Base-by-base conservation (phyloP, 257 asterid species). In the Solanum sejunctum region DNA sequence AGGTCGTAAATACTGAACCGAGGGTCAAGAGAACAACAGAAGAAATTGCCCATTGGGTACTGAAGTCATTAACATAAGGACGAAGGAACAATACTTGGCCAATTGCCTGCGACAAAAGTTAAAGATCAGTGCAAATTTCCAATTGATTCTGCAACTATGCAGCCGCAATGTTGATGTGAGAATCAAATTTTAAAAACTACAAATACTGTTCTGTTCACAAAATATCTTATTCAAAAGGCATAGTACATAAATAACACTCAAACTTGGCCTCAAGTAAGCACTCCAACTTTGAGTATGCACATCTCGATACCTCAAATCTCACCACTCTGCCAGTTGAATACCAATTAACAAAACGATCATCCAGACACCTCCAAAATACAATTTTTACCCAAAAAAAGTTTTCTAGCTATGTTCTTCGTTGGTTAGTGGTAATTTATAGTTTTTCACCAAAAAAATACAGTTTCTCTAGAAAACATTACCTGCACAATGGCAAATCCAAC, bases 401-500 rank as follows among this genome's bases (percentile, higher is more conserved):
- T 36, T 36, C 41, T 36, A 36, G 41, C 41, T 36, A 36, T 36
- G 41, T 36, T 36, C 41, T 36, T 36, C 4, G 41, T 36, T 5
- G 41, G 41, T 5, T 36, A 36, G 6, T 36, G 41, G 41, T 36
- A 36, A 36, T 36, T 36, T 5, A 36, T 5, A 36, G 0, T 36
- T 36, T 36, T 36, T 36, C 4, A 36, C 41, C 41, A 3, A 36
- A 36, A 36, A 36, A 36, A 36, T 36, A 36, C 72, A 64, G 45
- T 4, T 51, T 75, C 15, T 75, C 80, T 73, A 49, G 69, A 12
- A 52, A 81, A 72, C 18, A 36, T 87, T 91, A 96, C 99, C 99
- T 96, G 99, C 85, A 96, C 98, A 47, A 92, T 54, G 16, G 99
- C 99, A 89, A 96, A 96, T 83, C 98, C 99, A 90, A 96, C 98